Base-by-base conservation (phyloP, 805 yeast genomes). In the Ascoidea asiatica region DNA sequence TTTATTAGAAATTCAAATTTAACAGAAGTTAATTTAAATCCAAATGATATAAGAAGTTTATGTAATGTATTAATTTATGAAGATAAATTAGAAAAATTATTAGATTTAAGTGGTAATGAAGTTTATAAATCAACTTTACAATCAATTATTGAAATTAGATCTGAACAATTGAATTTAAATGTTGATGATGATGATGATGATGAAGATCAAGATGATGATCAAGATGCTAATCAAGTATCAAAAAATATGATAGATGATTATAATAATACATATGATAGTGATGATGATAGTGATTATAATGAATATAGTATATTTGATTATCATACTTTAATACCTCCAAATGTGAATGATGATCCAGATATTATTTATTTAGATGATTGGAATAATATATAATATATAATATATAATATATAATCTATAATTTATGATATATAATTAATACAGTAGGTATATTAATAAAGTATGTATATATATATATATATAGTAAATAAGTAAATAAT, bases 31-130 rank as follows among this genome's bases (percentile, higher is more conserved):
- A 95, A 89, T 43, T 70, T 92, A 47, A 76, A 77, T 2, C 66
- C 75, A 19, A 67, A 73, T 36, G 95, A 92, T 58, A 79, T 92
- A 41, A 69, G 88, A 46, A 69, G 94, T 0, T 65, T 92, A 19
- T 87, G 97, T 59, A 94, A 88, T 50, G 97, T 92, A 15, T 64
- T 92, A 40, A 77, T 82, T 1, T 86, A 72, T 60, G 98, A 92
- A 55, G 95, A 88, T 54, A 83, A 80, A 59, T 58, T 92, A 43
- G 97, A 88, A 56, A 66, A 70, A 45, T 67, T 77, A 2, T 66
- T 74, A 22, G 79, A 79, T 50, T 23, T 23, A 23, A 23, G 11
- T 23, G 33, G 33, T 7, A n/a, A n/a, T n/a, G n/a, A n/a, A n/a
- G 72, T 78, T 39, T 90, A 81, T 61, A 76, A 73, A 53, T 92